A percentile compares a stretch with the other conserved stretches of the same genome.
These are phyloP conservation scores for Solanum raphanifolium DNA, from an alignment of 257 asterid genomes.

Conservation along the genomic window DNA sequence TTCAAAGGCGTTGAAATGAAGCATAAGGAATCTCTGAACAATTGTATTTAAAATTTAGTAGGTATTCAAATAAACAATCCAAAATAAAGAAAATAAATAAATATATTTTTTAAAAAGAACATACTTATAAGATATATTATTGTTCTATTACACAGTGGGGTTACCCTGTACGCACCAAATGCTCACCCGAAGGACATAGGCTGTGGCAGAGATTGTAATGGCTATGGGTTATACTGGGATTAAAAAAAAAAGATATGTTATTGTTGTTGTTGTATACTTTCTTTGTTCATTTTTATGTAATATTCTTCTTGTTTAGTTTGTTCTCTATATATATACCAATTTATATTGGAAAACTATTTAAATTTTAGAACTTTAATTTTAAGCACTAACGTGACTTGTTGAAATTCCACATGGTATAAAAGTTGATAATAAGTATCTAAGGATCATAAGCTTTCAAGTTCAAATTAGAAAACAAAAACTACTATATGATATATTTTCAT, in stretches of 20 bases:
- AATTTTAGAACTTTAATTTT: too few relatives aligned
- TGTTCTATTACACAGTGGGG: too few relatives aligned
- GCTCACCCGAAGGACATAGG: too few relatives aligned
- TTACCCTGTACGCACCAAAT: too few relatives aligned
- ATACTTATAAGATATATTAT: too few relatives aligned
- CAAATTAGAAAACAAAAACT: background rate
- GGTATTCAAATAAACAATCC: background rate
- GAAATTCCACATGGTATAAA: background rate
- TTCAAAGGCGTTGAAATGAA: background rate
- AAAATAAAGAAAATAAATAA: background rate
- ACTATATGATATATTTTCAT: background rate
- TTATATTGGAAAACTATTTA: background rate
- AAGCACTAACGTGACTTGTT: background rate
- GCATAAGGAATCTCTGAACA: background rate
- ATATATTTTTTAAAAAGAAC: background rate
- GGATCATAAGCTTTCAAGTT: background rate
- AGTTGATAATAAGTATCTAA: background rate
- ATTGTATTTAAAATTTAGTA: background rate
- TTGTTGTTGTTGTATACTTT: background rate
- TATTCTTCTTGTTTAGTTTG: background rate
- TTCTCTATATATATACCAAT: background rate
- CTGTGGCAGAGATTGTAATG: rapidly evolving
- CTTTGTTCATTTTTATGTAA: background rate
- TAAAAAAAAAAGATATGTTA: too few relatives aligned
- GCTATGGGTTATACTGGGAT: too few relatives aligned